Evolutionary conservation across 2,329 filamentous ascomycete genomes (phyloP), one percentile per base, ranked within the genome.

Genomic region (Mycosphaerella arachidis): DNA sequence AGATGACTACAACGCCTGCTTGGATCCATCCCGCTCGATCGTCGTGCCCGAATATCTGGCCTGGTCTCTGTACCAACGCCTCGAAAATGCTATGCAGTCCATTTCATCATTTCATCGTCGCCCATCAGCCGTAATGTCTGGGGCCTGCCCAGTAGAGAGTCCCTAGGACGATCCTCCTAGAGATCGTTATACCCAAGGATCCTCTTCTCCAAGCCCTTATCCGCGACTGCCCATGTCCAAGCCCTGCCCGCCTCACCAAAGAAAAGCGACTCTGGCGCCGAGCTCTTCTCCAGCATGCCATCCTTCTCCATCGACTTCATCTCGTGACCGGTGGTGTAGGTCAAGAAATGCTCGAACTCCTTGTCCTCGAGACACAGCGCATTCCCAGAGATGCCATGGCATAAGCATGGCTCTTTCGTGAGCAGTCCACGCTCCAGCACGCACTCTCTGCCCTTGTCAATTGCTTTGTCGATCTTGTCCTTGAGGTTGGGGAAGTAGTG

Each of bases 301-400:
- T 82, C 79, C 64, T 78, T 79, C 46, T 77, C 76, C 75, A 82
- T 80, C 5, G 77, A 78, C 66, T 81, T 79, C 62, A 86, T 79
- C 59, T 82, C 80, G 57, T 84, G 78, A 4, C 80, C 78, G 0
- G 82, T 85, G 3, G 82, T 83, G 63, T 85, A 79, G 9, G 79
- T 80, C 57, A 86, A 73, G 68, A 86, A 85, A 67, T 86, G 82
- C 61, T 85, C 79, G 63, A 80, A 79, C 45, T 78, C 71, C 56
- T 76, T 70, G n/a, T 75, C 74, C 33, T 78, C 74, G 31, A 83
- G 76, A 58, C 79, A 83, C 67, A 89, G 73, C 16, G 85, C 84
- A 68, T 89, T 89, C 7, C 86, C 84, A 13, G 84, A 79, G 30
- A 87, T 84, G 0, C 86, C 73, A 54, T 89, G 86, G 67, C 86